phyloP scores from a whole-genome alignment of 352 stramenopile species.

The Pythium scleroteichum region DNA sequence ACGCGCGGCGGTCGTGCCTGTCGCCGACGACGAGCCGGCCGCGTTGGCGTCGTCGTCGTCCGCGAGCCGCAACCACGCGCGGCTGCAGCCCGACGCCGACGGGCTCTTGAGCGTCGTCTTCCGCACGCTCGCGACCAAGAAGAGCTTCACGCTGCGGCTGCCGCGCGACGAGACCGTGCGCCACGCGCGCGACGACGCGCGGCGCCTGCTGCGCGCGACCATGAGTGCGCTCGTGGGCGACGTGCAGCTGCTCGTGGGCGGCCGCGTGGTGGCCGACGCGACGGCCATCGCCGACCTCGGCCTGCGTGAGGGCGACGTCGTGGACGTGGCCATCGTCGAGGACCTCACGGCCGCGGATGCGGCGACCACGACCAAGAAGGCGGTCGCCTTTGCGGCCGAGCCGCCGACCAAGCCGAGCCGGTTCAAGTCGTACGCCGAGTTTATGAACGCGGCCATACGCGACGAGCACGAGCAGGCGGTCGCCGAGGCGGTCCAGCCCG shows the following conservation, averaged over 20 bases:
- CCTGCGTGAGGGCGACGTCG: conserved; percentile 61
- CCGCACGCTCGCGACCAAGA: conserved; percentile 69
- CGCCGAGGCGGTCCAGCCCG: conserved; percentile 29
- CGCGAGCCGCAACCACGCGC: conserved; percentile 21
- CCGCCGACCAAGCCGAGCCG: conserved; percentile 27
- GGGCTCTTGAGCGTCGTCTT: conserved; percentile 63
- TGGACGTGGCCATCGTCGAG: conserved; percentile 76
- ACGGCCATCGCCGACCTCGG: conserved; percentile 47
- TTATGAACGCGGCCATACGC: conserved; percentile 61
- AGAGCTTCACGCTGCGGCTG: conserved; percentile 61
- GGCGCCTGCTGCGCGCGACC: conserved; percentile 53
- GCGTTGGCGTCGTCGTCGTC: background rate
- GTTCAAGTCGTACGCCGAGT: conserved; percentile 85
- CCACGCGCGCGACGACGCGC: conserved; percentile 57
- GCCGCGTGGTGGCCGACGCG: conserved; percentile 53
- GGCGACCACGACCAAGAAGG: conserved; percentile 1
- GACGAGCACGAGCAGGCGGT: conserved; percentile 39
- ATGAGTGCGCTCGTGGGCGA: conserved; percentile 45
- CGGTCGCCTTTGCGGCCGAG: background rate
- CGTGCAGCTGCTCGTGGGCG: conserved; percentile 64
- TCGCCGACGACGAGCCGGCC: conserved; percentile 45
- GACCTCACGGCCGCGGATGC: conserved; percentile 22
- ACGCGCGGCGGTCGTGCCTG: conserved; percentile 59
- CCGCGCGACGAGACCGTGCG: conserved; percentile 54
- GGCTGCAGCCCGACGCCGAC: conserved; percentile 52